phyloP scores from a whole-genome alignment of 225 moss, liverwort and hornwort species.

The Sphagnum contortum region DNA sequence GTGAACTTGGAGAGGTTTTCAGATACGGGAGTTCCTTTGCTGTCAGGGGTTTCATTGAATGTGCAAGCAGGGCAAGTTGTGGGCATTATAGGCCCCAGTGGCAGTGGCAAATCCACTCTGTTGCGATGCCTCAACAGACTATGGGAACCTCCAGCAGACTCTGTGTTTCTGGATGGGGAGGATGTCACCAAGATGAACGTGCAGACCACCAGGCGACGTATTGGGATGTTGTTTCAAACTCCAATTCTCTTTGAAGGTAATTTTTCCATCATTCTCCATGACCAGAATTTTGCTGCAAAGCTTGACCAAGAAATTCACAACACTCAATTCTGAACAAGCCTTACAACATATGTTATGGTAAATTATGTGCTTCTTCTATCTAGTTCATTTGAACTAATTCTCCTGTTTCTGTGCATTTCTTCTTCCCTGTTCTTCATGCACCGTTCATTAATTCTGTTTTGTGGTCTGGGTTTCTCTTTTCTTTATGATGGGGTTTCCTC shows the following conservation, averaged over 20 bases:
- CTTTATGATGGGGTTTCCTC: too few relatives aligned
- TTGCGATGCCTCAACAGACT: slow-evolving; percentile 46
- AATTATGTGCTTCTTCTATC: too few relatives aligned
- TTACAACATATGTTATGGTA: too few relatives aligned
- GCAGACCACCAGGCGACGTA: slow-evolving; percentile 29
- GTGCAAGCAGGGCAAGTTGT: slow-evolving; percentile 34
- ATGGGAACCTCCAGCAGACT: slow-evolving; percentile 42
- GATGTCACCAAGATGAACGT: slow-evolving; percentile 42
- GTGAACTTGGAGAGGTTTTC: slow-evolving; percentile 20
- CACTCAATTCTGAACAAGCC: too few relatives aligned
- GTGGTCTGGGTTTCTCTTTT: too few relatives aligned
- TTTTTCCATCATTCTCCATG: not conserved
- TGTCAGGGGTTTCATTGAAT: slow-evolving; percentile 19
- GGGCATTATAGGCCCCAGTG: slow-evolving; percentile 50
- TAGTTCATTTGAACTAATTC: too few relatives aligned
- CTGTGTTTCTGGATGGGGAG: slow-evolving; percentile 38
- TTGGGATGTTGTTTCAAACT: slow-evolving; percentile 56
- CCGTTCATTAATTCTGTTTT: too few relatives aligned
- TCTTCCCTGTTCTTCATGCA: too few relatives aligned
- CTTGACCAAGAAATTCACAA: too few relatives aligned
- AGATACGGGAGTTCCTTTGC: slow-evolving; percentile 25
- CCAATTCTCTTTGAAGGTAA: slow-evolving; percentile 48
- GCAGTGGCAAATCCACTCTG: slow-evolving; percentile 45
- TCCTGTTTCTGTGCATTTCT: too few relatives aligned
- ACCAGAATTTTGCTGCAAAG: not conserved